Evolutionary conservation across 2,329 filamentous ascomycete genomes (phyloP).

Genomic region (Colletotrichum destructivum): DNA sequence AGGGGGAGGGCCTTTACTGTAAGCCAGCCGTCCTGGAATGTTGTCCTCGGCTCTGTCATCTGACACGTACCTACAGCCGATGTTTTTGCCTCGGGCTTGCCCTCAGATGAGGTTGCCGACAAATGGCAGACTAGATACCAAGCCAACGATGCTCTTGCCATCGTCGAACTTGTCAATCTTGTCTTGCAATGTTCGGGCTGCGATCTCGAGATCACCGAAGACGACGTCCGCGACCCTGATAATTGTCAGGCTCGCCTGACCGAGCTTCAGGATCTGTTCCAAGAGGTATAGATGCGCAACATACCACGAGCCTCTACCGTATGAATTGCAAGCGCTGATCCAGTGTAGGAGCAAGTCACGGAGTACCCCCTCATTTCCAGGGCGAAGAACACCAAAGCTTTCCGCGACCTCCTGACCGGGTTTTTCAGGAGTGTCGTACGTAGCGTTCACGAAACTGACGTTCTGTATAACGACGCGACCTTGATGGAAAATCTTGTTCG

Average conservation of each 20-base stretch:
- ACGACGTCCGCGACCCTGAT: constrained; percentile 92
- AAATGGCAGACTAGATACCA: constrained; percentile 74
- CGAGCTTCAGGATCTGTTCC: constrained; percentile 91
- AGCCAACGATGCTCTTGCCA: constrained; percentile 66
- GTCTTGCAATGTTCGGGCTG: constrained; percentile 83
- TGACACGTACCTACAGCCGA: constrained; percentile 64
- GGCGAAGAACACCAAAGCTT: constrained; percentile 81
- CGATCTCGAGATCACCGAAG: constrained; percentile 80
- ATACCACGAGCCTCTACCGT: not conserved
- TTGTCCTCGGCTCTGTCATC: constrained; percentile 44
- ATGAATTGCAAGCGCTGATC: constrained; percentile 47
- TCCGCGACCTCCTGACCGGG: constrained; percentile 81
- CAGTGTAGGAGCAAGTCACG: constrained; percentile 76
- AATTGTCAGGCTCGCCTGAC: constrained; percentile 83
- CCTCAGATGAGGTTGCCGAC: constrained; percentile 70
- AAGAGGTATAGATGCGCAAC: constrained; percentile 70
- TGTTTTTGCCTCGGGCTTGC: constrained; percentile 73
- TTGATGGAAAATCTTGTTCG: constrained; percentile 90
- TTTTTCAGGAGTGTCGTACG: constrained; percentile 86
- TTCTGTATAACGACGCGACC: constrained; percentile 82
- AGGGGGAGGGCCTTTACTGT: constrained; percentile 70
- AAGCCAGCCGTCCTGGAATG: constrained; percentile 46
- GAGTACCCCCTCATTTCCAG: constrained; percentile 94
- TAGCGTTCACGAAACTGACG: constrained; percentile 84
- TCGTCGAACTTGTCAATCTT: constrained; percentile 77